A percentile compares a stretch with the other conserved stretches of the same genome.
These are phyloP conservation scores for Saccharomyces mikatae DNA, from an alignment of 805 yeast genomes.

Conservation along the genomic window DNA sequence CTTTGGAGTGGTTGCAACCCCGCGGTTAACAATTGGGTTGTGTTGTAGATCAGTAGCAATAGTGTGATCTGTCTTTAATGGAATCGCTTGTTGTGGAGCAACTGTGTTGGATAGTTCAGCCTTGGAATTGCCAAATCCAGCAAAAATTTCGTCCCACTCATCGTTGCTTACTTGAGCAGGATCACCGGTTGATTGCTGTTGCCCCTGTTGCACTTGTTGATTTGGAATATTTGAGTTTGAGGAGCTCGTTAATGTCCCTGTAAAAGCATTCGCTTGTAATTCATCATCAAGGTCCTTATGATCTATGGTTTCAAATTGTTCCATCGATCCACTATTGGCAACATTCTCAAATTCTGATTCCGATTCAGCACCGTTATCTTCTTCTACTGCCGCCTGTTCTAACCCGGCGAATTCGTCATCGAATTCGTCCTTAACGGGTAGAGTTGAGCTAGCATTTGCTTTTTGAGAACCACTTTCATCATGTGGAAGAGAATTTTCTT, in stretches of 20 bases:
- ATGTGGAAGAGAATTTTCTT: neutral
- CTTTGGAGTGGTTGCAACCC: slow-evolving; percentile 39
- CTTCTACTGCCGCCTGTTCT: slow-evolving; percentile 38
- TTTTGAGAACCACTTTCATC: neutral
- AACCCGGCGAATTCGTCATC: slow-evolving; percentile 40
- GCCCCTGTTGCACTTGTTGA: slow-evolving; percentile 4
- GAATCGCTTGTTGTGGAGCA: slow-evolving; percentile 4
- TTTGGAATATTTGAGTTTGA: slow-evolving; percentile 1
- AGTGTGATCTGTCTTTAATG: slow-evolving; percentile 7
- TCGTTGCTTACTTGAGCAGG: slow-evolving; percentile 38
- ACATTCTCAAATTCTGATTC: slow-evolving; percentile 3
- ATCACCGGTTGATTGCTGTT: slow-evolving; percentile 1
- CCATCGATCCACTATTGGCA: slow-evolving; percentile 18
- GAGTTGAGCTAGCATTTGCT: slow-evolving; percentile 2
- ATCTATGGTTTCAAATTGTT: slow-evolving; percentile 22
- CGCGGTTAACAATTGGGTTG: slow-evolving; percentile 17
- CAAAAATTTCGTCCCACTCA: slow-evolving; percentile 92
- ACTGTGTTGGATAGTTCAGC: slow-evolving; percentile 4
- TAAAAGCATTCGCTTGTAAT: slow-evolving; percentile 18
- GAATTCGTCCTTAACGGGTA: slow-evolving; percentile 22
- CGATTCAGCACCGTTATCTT: slow-evolving; percentile 23
- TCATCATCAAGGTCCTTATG: slow-evolving; percentile 23
- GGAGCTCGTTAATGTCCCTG: slow-evolving; percentile 9
- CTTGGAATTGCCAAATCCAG: slow-evolving; percentile 63
- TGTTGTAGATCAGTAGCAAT: neutral